A percentile compares a stretch with the other conserved stretches of the same genome.
Conservation (phyloP, 2,329 filamentous ascomycete genomes). For the Fusarium napiforme region DNA sequence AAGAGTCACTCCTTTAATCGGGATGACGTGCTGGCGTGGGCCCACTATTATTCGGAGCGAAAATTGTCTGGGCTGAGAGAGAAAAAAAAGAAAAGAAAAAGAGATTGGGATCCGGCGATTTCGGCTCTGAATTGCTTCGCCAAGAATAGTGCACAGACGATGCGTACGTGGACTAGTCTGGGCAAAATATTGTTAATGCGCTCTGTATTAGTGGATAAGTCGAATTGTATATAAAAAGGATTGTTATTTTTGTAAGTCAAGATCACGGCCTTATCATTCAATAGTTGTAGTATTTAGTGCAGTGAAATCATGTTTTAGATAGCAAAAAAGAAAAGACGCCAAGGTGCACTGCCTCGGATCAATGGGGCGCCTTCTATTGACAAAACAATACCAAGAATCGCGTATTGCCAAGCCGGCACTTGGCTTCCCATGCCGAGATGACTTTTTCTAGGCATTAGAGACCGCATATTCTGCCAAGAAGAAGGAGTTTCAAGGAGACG, state of each 20-base stretch:
- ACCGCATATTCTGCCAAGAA: not conserved
- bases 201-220: rapidly evolving
- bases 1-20: slow-evolving; percentile 17
- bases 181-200: not conserved
- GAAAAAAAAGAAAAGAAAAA: not conserved
- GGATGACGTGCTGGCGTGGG: slow-evolving; percentile 27
- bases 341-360: not conserved
- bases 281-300: rapidly evolving
- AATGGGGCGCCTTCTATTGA: not conserved
- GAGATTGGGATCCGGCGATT: slow-evolving; percentile 7
- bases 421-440: slow-evolving; percentile 6
- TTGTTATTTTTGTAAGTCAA: too few relatives aligned
- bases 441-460: not conserved
- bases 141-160: slow-evolving; percentile 22
- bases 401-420: slow-evolving; percentile 19
- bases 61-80: not conserved
- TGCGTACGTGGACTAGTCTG: slow-evolving; percentile 3
- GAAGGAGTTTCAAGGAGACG: too few relatives aligned
- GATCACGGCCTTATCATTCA: not conserved
- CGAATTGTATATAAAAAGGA: not conserved
- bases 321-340: not conserved
- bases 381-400: not conserved
- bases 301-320: rapidly evolving
- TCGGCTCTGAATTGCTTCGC: slow-evolving; percentile 19
- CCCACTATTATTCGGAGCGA: slow-evolving; percentile 7